Evolutionary conservation across 805 yeast genomes (phyloP).

Genomic region (Priceomyces castillae): DNA sequence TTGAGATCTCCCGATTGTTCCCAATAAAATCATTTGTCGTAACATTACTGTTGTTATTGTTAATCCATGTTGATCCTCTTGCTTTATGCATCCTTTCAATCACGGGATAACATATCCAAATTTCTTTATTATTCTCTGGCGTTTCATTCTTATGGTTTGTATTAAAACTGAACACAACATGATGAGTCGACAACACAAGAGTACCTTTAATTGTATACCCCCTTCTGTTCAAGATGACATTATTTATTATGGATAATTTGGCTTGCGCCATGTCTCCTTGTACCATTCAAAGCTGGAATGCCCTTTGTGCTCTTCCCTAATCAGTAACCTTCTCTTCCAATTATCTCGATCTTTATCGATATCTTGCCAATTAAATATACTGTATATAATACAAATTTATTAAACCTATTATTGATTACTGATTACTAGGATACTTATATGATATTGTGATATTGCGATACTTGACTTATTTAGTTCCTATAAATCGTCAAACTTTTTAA

Average conservation of each 20-base stretch:
- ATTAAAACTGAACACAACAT: constrained; percentile 37
- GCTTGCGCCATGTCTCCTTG: constrained; percentile 26
- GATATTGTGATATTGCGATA: no score
- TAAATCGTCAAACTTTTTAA: constrained; percentile 60
- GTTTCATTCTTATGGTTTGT: constrained; percentile 11
- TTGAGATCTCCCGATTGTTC: constrained; percentile 6
- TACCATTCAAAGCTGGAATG: not conserved
- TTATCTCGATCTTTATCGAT: not conserved
- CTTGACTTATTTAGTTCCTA: constrained; percentile 24
- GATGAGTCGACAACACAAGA: constrained; percentile 35
- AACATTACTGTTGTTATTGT: constrained; percentile 10
- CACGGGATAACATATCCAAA: constrained; percentile 91
- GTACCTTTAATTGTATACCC: constrained; percentile 37
- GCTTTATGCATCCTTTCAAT: constrained; percentile 60
- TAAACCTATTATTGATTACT: not conserved
- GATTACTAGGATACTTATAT: not conserved
- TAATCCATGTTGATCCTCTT: constrained; percentile 50
- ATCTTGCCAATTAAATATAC: not conserved
- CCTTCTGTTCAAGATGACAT: constrained; percentile 36
- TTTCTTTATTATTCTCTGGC: constrained; percentile 45
- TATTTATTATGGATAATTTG: constrained; percentile 31
- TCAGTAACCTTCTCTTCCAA: not conserved
- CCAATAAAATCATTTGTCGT: constrained; percentile 9
- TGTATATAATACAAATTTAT: not conserved
- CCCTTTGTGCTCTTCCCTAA: not conserved